Conservation (phyloP, 2,329 filamentous ascomycete genomes). For the Karstenula rhodostoma region DNA sequence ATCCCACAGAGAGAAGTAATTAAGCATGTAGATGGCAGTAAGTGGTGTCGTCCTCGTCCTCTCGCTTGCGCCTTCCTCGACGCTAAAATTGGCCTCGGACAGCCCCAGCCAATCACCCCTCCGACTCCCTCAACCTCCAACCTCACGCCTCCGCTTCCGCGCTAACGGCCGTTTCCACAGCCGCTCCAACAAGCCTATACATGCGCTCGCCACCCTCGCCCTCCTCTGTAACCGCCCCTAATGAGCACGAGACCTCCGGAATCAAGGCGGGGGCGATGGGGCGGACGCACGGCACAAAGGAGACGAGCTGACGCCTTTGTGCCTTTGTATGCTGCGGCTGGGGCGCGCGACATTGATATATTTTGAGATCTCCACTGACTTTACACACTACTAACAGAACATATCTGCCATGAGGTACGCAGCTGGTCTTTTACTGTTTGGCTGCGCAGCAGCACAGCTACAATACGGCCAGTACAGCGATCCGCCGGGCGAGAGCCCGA, state of each 20-base stretch:
- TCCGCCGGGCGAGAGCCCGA: constrained; percentile 3
- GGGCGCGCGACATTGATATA: background rate
- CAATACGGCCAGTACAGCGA: constrained; percentile 10
- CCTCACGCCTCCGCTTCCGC: background rate
- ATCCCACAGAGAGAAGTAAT: too few relatives aligned
- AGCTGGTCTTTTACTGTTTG: constrained; percentile 2
- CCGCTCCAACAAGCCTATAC: constrained; percentile 3
- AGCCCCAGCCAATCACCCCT: constrained; percentile 2
- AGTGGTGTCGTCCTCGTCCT: background rate
- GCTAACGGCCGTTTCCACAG: background rate
- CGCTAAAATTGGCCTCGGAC: constrained; percentile 1
- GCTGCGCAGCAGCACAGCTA: constrained; percentile 1
- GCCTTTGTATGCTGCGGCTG: background rate
- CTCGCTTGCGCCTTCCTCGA: constrained; percentile 1
- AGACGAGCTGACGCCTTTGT: constrained; percentile 4
- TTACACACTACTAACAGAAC: background rate
- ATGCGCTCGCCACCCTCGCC: background rate
- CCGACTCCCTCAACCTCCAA: background rate
- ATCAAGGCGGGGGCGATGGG: constrained; percentile 6
- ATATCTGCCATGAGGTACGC: constrained; percentile 6
- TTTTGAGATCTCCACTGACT: background rate
- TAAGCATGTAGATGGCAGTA: too few relatives aligned
- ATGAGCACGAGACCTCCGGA: constrained; percentile 7
- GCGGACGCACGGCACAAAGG: constrained; percentile 4
- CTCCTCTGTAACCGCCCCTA: constrained; percentile 9